These are phyloP conservation scores for Trichoderma arundinaceum DNA, from an alignment of 2,329 filamentous ascomycete genomes.

Conservation along the genomic window DNA sequence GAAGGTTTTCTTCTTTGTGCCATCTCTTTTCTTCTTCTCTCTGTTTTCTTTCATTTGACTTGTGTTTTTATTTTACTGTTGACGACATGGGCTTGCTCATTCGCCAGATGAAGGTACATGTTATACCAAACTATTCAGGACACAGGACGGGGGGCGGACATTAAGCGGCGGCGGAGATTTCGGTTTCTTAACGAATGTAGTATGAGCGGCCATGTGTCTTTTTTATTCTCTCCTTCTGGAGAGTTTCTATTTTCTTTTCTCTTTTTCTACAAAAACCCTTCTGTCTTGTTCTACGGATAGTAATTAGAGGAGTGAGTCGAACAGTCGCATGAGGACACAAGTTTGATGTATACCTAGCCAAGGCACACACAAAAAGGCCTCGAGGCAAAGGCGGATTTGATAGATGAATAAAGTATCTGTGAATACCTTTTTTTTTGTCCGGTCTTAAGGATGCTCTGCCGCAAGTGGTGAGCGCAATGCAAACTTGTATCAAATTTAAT, in stretches of 20 bases:
- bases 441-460: background rate
- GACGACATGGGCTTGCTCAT: slow-evolving; percentile 3
- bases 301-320: slow-evolving; percentile 21
- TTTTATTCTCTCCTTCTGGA: background rate
- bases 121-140: slow-evolving; percentile 16
- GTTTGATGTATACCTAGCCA: slow-evolving; percentile 1
- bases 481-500: background rate
- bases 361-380: slow-evolving; percentile 2
- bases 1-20: slow-evolving; percentile 1
- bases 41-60: slow-evolving; percentile 3
- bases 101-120: slow-evolving; percentile 14
- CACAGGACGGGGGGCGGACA: background rate
- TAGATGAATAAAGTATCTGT: slow-evolving; percentile 21
- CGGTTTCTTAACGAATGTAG: slow-evolving; percentile 20
- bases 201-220: slow-evolving; percentile 28
- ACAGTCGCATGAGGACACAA: slow-evolving; percentile 11
- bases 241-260: background rate
- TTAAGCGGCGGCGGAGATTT: slow-evolving; percentile 7
- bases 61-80: slow-evolving; percentile 23
- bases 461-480: background rate
- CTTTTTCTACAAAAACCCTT: background rate
- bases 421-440: background rate
- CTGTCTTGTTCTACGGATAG: slow-evolving; percentile 11
- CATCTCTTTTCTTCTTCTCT: background rate
- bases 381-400: slow-evolving; percentile 3